phyloP scores from a whole-genome alignment of 2,329 filamentous ascomycete genomes.

The Mycogone perniciosa region DNA sequence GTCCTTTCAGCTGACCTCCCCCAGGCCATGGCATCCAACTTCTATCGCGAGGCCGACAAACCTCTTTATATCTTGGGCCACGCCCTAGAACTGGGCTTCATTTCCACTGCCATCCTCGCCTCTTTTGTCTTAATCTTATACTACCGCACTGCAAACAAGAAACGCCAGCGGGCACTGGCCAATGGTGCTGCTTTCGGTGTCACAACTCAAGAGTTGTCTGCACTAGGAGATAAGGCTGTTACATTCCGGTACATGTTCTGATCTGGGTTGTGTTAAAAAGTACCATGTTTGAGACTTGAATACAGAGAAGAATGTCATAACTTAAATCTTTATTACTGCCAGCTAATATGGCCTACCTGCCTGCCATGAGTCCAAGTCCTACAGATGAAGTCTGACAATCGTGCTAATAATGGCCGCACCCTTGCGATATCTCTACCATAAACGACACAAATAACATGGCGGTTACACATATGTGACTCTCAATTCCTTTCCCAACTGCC shows the following conservation, averaged over 20 bases:
- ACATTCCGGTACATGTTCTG: conserved; percentile 57
- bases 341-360: conserved; percentile 2
- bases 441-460: conserved; percentile 14
- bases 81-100: conserved; percentile 44
- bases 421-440: conserved; percentile 15
- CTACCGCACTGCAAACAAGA: conserved; percentile 55
- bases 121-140: conserved; percentile 37
- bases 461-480: neutral
- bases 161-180: conserved; percentile 41
- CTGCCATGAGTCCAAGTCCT: conserved; percentile 14
- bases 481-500: neutral
- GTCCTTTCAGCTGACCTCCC: neutral
- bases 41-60: conserved; percentile 51
- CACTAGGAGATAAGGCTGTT: conserved; percentile 53
- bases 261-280: neutral
- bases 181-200: conserved; percentile 34
- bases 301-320: neutral
- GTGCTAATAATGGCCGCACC: conserved; percentile 16
- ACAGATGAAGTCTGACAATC: conserved; percentile 16
- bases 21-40: conserved; percentile 65
- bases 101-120: conserved; percentile 38
- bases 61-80: conserved; percentile 47
- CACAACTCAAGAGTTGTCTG: conserved; percentile 46
- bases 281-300: neutral
- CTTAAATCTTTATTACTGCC: conserved; percentile 5